Evolutionary conservation across 306 rosid genomes (phyloP).

Genomic region (Boehmeria nivea): DNA sequence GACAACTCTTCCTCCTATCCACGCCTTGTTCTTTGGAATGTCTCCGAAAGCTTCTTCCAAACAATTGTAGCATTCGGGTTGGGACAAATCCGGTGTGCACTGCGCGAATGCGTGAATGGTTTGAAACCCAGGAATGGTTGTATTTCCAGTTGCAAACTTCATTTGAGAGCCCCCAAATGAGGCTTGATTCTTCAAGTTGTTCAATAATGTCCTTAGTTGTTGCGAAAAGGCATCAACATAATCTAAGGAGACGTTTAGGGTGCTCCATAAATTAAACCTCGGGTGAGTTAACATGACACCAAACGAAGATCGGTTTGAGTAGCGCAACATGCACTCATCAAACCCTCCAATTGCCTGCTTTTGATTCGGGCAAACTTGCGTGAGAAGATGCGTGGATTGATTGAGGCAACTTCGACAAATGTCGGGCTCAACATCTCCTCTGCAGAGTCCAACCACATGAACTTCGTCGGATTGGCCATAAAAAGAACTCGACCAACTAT

Average conservation of each 20-base stretch:
- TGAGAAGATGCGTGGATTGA: background rate
- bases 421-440: background rate
- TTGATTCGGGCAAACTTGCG: background rate
- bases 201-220: background rate
- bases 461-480: background rate
- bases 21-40: background rate
- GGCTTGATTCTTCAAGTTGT: background rate
- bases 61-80: background rate
- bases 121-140: background rate
- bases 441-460: background rate
- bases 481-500: background rate
- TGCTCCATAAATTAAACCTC: background rate
- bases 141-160: slow-evolving; percentile 1
- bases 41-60: background rate
- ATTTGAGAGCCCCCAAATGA: background rate
- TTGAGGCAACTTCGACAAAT: background rate
- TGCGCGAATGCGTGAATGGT: background rate
- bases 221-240: background rate
- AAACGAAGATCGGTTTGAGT: background rate
- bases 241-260: background rate
- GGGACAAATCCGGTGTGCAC: slow-evolving; percentile 10
- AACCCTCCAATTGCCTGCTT: background rate
- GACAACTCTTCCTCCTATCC: slow-evolving; percentile 4
- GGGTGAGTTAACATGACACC: background rate
- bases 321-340: background rate